phyloP scores from a whole-genome alignment of 495 filamentous ascomycete genomes.

The Astrothelium macrocarpum region DNA sequence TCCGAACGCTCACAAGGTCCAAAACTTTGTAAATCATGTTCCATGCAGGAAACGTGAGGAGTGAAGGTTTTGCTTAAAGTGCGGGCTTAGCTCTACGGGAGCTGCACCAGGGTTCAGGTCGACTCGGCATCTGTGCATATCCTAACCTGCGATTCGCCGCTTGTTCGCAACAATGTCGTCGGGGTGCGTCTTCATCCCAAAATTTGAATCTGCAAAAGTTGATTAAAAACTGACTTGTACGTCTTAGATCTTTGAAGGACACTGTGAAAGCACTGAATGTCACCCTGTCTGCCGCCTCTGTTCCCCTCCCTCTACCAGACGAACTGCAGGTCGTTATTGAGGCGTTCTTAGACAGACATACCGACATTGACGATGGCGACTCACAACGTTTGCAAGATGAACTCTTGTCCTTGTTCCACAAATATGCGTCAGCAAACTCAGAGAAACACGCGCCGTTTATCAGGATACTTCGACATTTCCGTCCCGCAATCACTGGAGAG shows the following conservation, averaged over 20 bases:
- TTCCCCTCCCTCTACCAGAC: conserved; percentile 49
- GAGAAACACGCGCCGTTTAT: conserved; percentile 53
- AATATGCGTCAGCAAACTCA: conserved; percentile 42
- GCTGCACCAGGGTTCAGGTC: neutral
- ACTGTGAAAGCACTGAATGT: conserved; percentile 47
- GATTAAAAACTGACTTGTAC: neutral
- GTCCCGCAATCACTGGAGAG: conserved; percentile 46
- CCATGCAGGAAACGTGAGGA: neutral
- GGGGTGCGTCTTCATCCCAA: neutral
- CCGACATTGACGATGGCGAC: conserved; percentile 46
- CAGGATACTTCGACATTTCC: conserved; percentile 46
- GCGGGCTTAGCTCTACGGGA: neutral
- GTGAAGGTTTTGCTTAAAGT: neutral
- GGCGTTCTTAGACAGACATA: conserved; percentile 51
- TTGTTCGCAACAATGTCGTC: neutral
- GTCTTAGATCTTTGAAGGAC: conserved; percentile 36
- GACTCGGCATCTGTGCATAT: neutral
- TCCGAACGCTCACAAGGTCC: neutral
- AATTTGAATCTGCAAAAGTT: neutral
- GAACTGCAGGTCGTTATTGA: conserved; percentile 48
- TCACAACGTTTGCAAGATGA: conserved; percentile 58
- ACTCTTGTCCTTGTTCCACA: conserved; percentile 49
- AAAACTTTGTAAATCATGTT: neutral
- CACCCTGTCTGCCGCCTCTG: conserved; percentile 41
- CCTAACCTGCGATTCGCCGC: neutral